Base-by-base conservation (phyloP, 176 grass and related monocot species). In the Echinochloa phyllopogon region DNA sequence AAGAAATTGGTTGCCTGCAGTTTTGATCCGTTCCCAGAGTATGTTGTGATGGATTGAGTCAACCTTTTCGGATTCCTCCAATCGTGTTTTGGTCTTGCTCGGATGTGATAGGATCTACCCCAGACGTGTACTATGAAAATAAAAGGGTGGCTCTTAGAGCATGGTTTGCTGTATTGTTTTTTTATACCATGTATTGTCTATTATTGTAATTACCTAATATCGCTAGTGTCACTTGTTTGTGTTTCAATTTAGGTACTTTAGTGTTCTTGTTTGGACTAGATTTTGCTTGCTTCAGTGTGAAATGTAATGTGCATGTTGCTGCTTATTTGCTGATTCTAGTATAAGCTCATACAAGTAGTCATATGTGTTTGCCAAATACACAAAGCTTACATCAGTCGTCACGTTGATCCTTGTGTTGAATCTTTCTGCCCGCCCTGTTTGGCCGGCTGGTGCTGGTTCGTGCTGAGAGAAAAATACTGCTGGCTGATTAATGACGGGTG, bases 21-120 rank as follows among this genome's bases (percentile, higher is more conserved):
- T 90, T 86, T 90, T 90, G 83, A 86, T 87, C 68, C 68, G 67
- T 66, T 87, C 66, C 61, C 29, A 53, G 80, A 74, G 78, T 68
- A 40, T 86, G 79, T 37, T 56, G 59, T 83, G 65, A 12, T 50
- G 74, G 74, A 78, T 47, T 53, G 61, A 65, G 2, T 20, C 37
- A 38, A 10, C 16, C 33, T 82, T 82, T 78, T 49, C 65, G 73
- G 39, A 79, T 86, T 81, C 71, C 47, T 57, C 74, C n/a, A 40
- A 48, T 57, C 87, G 75, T 52, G 86, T 47, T 69, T 47, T 69
- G 65, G 17, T 61, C 33, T 38, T 68, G 50, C 51, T 80, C 60
- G 64, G 50, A 40, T 79, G 36, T 67, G 65, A n/a, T 86, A 42
- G 66, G 44, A 33, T 33, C 58, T 69, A 17, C 65, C 73, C 74